Conservation (phyloP, 441 rosid species). For the Croton setiger region DNA sequence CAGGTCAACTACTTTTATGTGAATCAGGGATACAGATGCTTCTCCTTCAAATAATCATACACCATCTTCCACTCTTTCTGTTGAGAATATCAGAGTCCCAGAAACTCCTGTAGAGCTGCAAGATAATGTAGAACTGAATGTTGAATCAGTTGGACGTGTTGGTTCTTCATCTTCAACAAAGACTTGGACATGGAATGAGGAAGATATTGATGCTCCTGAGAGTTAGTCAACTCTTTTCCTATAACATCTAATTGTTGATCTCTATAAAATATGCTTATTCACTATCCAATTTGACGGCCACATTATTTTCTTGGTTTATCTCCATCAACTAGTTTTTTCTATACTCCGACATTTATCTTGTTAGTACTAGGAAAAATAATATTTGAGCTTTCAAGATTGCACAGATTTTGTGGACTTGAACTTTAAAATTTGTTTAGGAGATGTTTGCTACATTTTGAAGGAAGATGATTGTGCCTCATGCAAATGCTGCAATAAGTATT, state of each 20-base stretch:
- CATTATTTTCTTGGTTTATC: slow-evolving; percentile 6
- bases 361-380: background rate
- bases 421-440: background rate
- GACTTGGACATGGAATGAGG: slow-evolving; percentile 49
- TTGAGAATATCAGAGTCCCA: slow-evolving; percentile 37
- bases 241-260: slow-evolving; percentile 5
- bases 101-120: slow-evolving; percentile 26
- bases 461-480: background rate
- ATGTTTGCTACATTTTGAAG: background rate
- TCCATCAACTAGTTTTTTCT: background rate
- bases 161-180: slow-evolving; percentile 36
- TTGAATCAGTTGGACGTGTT: slow-evolving; percentile 29
- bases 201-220: slow-evolving; percentile 63
- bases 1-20: slow-evolving; percentile 24
- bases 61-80: slow-evolving; percentile 27
- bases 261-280: slow-evolving; percentile 7
- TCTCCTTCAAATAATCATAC: slow-evolving; percentile 36
- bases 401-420: background rate
- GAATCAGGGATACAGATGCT: slow-evolving; percentile 49
- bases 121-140: slow-evolving; percentile 32
- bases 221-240: slow-evolving; percentile 39
- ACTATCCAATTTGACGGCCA: slow-evolving; percentile 10
- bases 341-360: background rate
- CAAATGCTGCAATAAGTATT: background rate
- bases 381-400: background rate